Evolutionary conservation across 208 protist genomes (phyloP).

Genomic region (Trichomonas gallinae): DNA sequence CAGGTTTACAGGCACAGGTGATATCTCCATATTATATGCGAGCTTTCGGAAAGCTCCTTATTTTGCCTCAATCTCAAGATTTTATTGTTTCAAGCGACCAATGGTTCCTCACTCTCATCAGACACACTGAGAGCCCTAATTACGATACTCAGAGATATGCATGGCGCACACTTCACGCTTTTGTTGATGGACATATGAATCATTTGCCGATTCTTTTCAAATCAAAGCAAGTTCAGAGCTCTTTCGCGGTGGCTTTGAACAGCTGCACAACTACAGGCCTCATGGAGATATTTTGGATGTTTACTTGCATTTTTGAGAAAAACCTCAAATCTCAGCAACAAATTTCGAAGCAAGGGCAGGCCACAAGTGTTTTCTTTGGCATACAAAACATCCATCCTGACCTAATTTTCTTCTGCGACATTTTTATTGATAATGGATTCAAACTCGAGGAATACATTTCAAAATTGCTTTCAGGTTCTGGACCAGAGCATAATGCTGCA

Average conservation of each 20-base stretch:
- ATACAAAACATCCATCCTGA: neutral
- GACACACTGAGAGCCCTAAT: neutral
- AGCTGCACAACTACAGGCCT: neutral
- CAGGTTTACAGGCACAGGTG: neutral
- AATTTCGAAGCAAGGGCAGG: neutral
- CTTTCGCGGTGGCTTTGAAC: neutral
- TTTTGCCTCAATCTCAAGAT: neutral
- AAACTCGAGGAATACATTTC: neutral
- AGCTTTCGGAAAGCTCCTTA: neutral
- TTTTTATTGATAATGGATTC: neutral
- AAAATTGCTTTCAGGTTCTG: neutral
- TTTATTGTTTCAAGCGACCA: neutral
- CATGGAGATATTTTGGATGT: neutral
- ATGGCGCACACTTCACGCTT: neutral
- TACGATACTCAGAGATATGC: neutral
- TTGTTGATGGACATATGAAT: neutral
- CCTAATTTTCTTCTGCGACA: neutral
- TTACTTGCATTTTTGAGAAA: neutral
- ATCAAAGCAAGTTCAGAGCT: neutral
- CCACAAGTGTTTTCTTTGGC: neutral
- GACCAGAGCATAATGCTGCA: neutral
- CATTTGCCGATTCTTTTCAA: neutral
- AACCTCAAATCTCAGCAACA: neutral
- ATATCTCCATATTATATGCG: neutral
- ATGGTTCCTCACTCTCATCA: neutral